Evolutionary conservation across 129 eudicot species (phyloP).

Genomic region (Helianthus annuus): HanXRQr2.0-SUNRISE NC_035436.2:183385331-183385830

Average conservation of each 20-base stretch:
- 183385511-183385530: conserved; percentile 84
- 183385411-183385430: not conserved
- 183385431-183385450: conserved; percentile 10
- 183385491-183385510: not conserved
- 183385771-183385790: not conserved
- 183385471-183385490: not conserved
- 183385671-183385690: conserved; percentile 37
- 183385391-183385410: conserved; percentile 72
- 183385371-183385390: conserved; percentile 89
- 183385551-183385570: conserved; percentile 84
- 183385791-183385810: conserved; percentile 9
- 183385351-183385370: conserved; percentile 88
- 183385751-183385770: not conserved
- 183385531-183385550: conserved; percentile 59
- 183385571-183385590: conserved; percentile 97
- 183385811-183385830: conserved; percentile 23
- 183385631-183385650: conserved; percentile 3
- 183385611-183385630: not conserved
- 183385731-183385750: conserved; percentile 26
- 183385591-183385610: conserved; percentile 52
- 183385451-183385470: not conserved
- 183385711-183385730: conserved; percentile 12
- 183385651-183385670: not conserved
- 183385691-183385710: conserved; percentile 62
- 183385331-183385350: conserved; percentile 88